These are phyloP conservation scores for Fusarium incarnatum DNA, from an alignment of 2,329 filamentous ascomycete species.

Conservation along the genomic window DNA sequence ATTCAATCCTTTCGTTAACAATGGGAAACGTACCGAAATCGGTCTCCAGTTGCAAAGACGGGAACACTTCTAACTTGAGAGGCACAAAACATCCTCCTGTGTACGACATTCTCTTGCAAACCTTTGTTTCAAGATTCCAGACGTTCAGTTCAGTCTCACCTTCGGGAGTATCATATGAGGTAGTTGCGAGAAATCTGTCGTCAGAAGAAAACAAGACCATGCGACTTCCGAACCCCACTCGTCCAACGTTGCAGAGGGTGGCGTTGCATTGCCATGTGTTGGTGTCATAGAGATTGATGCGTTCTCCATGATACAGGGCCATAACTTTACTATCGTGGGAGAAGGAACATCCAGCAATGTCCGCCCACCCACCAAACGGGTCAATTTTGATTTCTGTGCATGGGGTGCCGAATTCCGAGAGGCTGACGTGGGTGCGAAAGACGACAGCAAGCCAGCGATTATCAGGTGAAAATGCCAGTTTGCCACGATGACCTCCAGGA, in stretches of 20 bases:
- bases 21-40: not conserved
- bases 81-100: rapidly evolving
- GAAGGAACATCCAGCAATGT: not conserved
- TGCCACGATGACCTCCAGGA: too few species aligned
- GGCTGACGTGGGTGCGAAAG: too few species aligned
- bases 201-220: not conserved
- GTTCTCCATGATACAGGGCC: not conserved
- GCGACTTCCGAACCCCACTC: rapidly evolving
- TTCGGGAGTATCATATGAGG: rapidly evolving
- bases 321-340: not conserved
- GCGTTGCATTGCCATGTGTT: not conserved
- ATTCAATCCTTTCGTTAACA: rapidly evolving
- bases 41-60: not conserved
- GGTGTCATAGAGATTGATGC: rapidly evolving
- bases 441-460: too few species aligned
- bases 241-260: not conserved
- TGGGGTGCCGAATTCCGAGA: too few species aligned
- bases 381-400: too few species aligned
- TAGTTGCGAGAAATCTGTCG: not conserved
- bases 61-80: not conserved
- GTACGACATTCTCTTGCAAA: rapidly evolving
- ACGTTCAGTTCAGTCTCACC: not conserved
- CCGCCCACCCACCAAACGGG: too few species aligned
- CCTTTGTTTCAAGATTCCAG: not conserved
- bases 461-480: too few species aligned